phyloP scores from a whole-genome alignment of 2,329 filamentous ascomycete genomes.

The Knufia petricola region DNA sequence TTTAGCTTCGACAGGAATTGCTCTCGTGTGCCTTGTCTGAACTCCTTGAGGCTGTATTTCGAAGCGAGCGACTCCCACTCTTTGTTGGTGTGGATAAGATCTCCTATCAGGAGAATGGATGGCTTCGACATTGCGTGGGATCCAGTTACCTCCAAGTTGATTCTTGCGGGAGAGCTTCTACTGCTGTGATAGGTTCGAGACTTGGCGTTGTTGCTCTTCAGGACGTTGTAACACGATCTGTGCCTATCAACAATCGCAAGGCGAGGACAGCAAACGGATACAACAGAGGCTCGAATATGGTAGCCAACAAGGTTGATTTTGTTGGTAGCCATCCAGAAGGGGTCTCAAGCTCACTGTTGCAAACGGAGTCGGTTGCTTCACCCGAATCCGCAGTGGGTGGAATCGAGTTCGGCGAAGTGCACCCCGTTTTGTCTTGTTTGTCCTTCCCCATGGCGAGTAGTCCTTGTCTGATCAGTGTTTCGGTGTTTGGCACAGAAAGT shows the following conservation, averaged over 20 bases:
- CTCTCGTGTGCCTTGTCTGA: slow-evolving; percentile 42
- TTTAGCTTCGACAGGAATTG: slow-evolving; percentile 48
- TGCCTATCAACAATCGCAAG: neutral
- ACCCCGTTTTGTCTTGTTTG: neutral
- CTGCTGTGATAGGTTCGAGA: neutral
- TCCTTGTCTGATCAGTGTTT: neutral
- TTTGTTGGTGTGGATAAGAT: slow-evolving; percentile 33
- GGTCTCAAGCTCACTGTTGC: neutral
- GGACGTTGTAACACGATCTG: neutral
- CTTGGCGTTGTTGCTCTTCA: neutral
- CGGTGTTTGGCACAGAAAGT: neutral
- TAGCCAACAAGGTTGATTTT: neutral
- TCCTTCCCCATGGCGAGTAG: neutral
- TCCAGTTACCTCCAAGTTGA: neutral
- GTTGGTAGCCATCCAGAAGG: too few relatives aligned
- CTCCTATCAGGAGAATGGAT: slow-evolving; percentile 37
- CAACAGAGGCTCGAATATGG: slow-evolving; percentile 4
- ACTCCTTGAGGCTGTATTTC: slow-evolving; percentile 40
- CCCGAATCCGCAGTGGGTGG: neutral
- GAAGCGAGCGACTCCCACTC: slow-evolving; percentile 36
- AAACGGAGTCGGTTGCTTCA: neutral
- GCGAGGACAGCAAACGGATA: slow-evolving; percentile 3
- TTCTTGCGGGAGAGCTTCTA: neutral
- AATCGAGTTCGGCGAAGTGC: neutral
- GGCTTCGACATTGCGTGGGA: slow-evolving; percentile 19